A percentile compares a stretch with the other conserved stretches of the same genome.
Conservation (phyloP, 176 grass and related monocot species). For the Aegilops bicornis region DNA sequence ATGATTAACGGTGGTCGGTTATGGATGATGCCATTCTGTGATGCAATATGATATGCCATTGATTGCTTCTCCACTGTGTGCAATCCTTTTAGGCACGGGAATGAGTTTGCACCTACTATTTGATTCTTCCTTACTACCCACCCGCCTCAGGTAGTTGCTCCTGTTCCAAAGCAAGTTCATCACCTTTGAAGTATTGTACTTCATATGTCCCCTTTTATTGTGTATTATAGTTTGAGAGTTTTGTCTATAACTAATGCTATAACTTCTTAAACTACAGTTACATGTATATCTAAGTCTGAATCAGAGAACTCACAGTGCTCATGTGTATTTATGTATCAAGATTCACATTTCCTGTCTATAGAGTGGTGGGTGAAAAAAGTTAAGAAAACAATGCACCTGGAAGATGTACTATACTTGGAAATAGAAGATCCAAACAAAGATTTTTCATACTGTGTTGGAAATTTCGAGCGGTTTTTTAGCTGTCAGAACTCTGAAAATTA, state of each 20-base stretch:
- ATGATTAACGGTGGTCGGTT: not conserved
- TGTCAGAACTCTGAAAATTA: not conserved
- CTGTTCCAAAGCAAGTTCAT: not conserved
- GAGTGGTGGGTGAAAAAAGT: not conserved
- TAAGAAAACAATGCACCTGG: not conserved
- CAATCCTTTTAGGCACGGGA: constrained; percentile 48
- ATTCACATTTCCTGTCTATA: not conserved
- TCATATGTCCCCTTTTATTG: not conserved
- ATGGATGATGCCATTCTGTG: not conserved
- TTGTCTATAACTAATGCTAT: not conserved
- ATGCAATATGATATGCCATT: not conserved
- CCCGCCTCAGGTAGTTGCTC: constrained; percentile 53
- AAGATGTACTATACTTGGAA: not conserved
- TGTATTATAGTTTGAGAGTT: not conserved
- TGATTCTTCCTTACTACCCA: constrained; percentile 67
- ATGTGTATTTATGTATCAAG: not conserved
- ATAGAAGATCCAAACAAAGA: not conserved
- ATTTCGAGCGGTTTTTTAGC: too few species aligned
- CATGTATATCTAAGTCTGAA: not conserved
- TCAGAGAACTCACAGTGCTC: not conserved
- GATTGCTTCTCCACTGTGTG: not conserved
- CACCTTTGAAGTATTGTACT: not conserved
- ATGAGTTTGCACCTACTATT: constrained; percentile 71
- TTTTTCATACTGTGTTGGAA: too few species aligned
- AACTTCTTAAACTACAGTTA: not conserved